Base-by-base conservation (phyloP, 1,284 basidiomycete species). In the Heliocybe sulcata region DNA sequence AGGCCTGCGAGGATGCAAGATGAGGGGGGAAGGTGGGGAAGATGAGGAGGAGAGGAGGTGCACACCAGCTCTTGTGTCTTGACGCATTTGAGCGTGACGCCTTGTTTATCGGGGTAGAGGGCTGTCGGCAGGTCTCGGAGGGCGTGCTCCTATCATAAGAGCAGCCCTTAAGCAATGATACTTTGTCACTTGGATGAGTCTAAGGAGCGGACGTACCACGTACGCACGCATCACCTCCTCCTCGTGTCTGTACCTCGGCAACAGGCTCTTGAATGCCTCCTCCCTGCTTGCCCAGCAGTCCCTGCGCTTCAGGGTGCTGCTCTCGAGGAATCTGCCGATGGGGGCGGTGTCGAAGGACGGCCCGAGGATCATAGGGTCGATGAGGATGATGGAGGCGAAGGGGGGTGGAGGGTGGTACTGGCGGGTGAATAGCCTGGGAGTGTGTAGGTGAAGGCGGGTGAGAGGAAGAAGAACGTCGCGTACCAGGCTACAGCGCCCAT, bases 81-180 rank as follows among this genome's bases (percentile, higher is more conserved):
- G 12, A 68, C 67, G 58, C 79, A 82, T 59, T 72, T 78, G 14
- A 82, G 65, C 4, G 79, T 81, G 4, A 83, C 76, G 12, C 79
- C 78, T 33, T 70, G 67, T 58, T 72, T 69, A 55, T 79, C 72
- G 0, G 79, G 75, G 60, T 79, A 76, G 6, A 69, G 68, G 1
- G 58, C 57, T 0, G 76, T 79, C 2, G 80, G 78, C 2, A 81
- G 64, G 12, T 69, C 58, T 22, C 74, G 60, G 61, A 82, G 60
- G 0, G 78, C 79, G 35, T 75, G 61, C 58, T 77, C 69, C 80
- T 81, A 55, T 8, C 38, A 6, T 31, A 31, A 31, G 4, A 42
- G 26, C 8, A 22, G 52, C 22, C 20, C 25, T 52, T n/a, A 48
- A 47, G 35, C 3, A 57, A 42, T 20, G 9, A 53, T 14, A 23